Percentiles rank a stretch among this genome's conserved stretches.
These are phyloP conservation scores for Colletotrichum sp. DNA, from an alignment of 2,329 filamentous ascomycete species.

Conservation along the genomic window DNA sequence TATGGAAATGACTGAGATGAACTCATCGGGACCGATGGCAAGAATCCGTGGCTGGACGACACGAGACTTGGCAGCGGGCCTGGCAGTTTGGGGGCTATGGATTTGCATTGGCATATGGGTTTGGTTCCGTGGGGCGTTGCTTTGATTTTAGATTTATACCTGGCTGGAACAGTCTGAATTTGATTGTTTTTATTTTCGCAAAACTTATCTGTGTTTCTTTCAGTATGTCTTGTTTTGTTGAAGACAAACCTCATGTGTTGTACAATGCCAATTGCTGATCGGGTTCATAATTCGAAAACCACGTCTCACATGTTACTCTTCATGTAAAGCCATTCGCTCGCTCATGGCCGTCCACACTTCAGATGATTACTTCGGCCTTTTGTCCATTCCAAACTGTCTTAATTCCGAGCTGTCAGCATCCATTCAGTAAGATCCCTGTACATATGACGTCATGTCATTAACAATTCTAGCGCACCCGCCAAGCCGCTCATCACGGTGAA, in stretches of 20 bases:
- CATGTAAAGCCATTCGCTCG: background rate
- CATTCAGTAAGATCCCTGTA: background rate
- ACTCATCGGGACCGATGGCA: background rate
- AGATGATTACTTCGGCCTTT: background rate
- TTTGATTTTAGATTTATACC: background rate
- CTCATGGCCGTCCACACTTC: background rate
- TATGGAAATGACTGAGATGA: background rate
- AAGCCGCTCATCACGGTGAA: background rate
- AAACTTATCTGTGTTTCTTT: background rate
- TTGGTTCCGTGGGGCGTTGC: background rate
- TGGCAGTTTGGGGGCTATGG: background rate
- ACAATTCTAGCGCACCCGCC: background rate
- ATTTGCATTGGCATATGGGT: background rate
- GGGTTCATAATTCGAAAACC: background rate
- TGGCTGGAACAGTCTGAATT: slow-evolving; percentile 13
- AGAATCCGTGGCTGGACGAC: background rate
- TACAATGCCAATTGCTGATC: background rate
- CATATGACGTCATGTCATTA: background rate
- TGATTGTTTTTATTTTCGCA: background rate
- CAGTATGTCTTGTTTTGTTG: rapidly evolving
- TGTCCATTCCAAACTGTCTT: background rate
- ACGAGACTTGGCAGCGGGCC: slow-evolving; percentile 7
- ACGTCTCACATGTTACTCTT: background rate
- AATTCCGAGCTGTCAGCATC: background rate
- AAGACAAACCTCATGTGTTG: background rate